Percentiles rank a stretch among this genome's conserved stretches.
phyloP scores from a whole-genome alignment of 441 rosid species.

The Syzygium malaccense region DNA sequence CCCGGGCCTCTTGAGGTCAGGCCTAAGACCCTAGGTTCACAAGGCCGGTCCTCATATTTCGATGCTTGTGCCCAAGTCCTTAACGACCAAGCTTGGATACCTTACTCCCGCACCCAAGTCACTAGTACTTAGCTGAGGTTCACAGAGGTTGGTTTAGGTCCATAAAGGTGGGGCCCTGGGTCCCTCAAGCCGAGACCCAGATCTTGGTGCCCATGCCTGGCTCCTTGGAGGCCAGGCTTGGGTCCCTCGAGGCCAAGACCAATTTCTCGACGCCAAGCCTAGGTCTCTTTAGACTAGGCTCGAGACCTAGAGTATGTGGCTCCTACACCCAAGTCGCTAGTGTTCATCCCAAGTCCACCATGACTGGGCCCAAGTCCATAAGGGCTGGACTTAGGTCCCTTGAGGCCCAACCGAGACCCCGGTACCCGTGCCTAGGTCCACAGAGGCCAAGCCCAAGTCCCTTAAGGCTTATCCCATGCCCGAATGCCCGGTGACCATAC shows the following conservation, averaged over 20 bases:
- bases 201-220: neutral
- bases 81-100: neutral
- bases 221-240: neutral
- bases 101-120: neutral
- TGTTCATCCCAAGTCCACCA: neutral
- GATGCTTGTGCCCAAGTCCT: neutral
- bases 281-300: neutral
- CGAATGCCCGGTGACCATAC: neutral
- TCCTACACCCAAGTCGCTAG: neutral
- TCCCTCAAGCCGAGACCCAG: neutral
- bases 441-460: accelerated
- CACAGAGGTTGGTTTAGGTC: neutral
- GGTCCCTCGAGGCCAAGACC: neutral
- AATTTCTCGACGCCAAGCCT: accelerated
- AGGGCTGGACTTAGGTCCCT: neutral
- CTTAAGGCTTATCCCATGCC: neutral
- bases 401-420: accelerated
- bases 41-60: neutral
- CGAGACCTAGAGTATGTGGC: accelerated
- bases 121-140: accelerated
- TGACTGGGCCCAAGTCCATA: neutral
- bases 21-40: neutral
- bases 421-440: neutral
- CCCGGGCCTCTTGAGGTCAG: neutral
- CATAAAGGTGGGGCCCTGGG: neutral